Percentiles rank a stretch among this genome's conserved stretches.
These are phyloP conservation scores for Kalanchoe fedtschenkoi DNA, from an alignment of 164 flowering plant species.

Conservation along the genomic window DNA sequence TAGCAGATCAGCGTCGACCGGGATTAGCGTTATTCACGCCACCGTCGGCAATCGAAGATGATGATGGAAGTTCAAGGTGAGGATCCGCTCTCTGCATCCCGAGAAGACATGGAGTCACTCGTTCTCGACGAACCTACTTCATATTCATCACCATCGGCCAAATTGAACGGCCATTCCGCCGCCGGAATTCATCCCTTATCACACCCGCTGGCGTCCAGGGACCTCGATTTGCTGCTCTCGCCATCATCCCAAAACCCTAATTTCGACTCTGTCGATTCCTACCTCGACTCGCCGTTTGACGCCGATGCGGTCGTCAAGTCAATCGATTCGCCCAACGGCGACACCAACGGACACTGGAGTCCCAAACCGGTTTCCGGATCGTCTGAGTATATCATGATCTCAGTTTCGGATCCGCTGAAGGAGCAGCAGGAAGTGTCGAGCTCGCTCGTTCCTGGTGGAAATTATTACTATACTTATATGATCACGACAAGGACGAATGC, in stretches of 20 bases:
- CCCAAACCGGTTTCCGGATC: slow-evolving; percentile 22
- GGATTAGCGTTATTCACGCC: neutral
- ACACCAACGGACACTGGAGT: slow-evolving; percentile 22
- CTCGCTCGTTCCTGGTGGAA: slow-evolving; percentile 74
- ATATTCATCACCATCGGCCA: slow-evolving; percentile 25
- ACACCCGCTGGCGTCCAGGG: slow-evolving; percentile 15
- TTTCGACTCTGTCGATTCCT: slow-evolving; percentile 10
- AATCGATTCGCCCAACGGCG: slow-evolving; percentile 18
- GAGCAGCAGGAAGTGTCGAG: slow-evolving; percentile 56
- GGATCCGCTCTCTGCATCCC: slow-evolving; percentile 23
- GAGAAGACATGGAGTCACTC: slow-evolving; percentile 60
- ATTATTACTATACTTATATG: slow-evolving; percentile 51
- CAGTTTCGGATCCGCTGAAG: slow-evolving; percentile 76
- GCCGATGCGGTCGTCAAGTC: slow-evolving; percentile 45
- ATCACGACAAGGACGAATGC: slow-evolving; percentile 68
- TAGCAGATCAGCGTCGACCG: neutral
- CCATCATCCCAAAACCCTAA: slow-evolving; percentile 19
- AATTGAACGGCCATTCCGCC: slow-evolving; percentile 10
- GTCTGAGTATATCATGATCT: slow-evolving; percentile 38
- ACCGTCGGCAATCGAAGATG: neutral
- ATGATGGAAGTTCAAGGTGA: neutral
- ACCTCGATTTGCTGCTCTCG: slow-evolving; percentile 24
- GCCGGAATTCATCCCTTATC: slow-evolving; percentile 23
- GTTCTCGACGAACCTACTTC: slow-evolving; percentile 42
- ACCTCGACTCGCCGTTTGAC: slow-evolving; percentile 38